These are phyloP conservation scores for Suhomyces choctaworum DNA, from an alignment of 1,139 yeast genomes.

Conservation along the genomic window DNA sequence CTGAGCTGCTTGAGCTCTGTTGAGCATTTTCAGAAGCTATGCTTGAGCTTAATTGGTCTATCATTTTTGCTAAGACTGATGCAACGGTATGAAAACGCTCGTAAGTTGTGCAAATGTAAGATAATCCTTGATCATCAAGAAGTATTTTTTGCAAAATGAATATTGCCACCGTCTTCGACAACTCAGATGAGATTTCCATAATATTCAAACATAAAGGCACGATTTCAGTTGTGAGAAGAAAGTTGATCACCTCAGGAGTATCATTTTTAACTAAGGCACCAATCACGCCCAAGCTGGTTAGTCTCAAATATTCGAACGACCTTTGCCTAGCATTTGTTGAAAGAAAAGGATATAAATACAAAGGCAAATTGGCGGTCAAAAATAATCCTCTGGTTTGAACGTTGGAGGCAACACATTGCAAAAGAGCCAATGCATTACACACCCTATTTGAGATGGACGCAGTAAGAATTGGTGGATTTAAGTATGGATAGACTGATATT, in stretches of 20 bases:
- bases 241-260: constrained; percentile 91
- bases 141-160: constrained; percentile 90
- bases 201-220: constrained; percentile 92
- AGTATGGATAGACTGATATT: constrained; percentile 81
- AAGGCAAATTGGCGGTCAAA: constrained; percentile 86
- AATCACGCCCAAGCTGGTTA: constrained; percentile 92
- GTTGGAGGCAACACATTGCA: constrained; percentile 97
- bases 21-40: constrained; percentile 15
- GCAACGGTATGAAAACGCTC: constrained; percentile 95
- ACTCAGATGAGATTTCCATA: constrained; percentile 93
- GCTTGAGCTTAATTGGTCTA: constrained; percentile 61
- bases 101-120: constrained; percentile 90
- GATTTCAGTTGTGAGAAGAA: constrained; percentile 87
- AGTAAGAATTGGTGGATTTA: constrained; percentile 83
- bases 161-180: constrained; percentile 94
- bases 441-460: constrained; percentile 91
- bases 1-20: constrained; percentile 51
- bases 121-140: constrained; percentile 86
- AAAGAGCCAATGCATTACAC: constrained; percentile 89
- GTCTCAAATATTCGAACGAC: constrained; percentile 87
- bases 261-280: constrained; percentile 97
- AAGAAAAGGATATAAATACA: constrained; percentile 88
- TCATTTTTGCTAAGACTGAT: constrained; percentile 84
- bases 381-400: constrained; percentile 84
- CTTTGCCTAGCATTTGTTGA: constrained; percentile 90